phyloP scores from a whole-genome alignment of 2,329 filamentous ascomycete genomes.

The Penicillium sp. region DNA sequence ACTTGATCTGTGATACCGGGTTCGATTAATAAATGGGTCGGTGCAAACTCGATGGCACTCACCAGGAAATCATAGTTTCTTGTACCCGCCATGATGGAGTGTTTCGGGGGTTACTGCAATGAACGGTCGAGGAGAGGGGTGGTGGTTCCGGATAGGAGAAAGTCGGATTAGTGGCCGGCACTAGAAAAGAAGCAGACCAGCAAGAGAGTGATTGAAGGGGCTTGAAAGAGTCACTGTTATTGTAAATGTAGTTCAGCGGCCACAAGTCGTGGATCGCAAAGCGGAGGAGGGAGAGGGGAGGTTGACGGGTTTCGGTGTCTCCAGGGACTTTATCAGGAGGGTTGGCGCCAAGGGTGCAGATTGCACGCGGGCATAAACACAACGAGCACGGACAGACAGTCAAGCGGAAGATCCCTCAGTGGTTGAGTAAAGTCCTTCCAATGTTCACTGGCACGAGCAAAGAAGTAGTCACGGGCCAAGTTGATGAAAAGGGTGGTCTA shows the following conservation, averaged over 20 bases:
- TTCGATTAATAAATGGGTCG: not conserved
- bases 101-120: conserved; percentile 6
- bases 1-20: conserved; percentile 68
- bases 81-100: conserved; percentile 75
- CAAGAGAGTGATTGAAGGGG: not conserved
- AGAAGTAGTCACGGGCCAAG: not conserved
- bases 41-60: conserved; percentile 39
- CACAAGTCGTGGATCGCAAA: not conserved
- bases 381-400: not conserved
- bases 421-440: not conserved
- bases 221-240: not conserved
- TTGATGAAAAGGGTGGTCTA: conserved; percentile 13
- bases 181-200: not conserved
- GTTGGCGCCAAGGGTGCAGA: conserved; percentile 3
- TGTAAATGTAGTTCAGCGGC: not conserved
- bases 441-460: not conserved
- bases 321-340: conserved; percentile 14
- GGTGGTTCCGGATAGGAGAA: conserved; percentile 14
- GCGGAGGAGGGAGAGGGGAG: not conserved
- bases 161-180: not conserved
- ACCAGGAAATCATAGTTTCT: conserved; percentile 99
- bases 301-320: conserved; percentile 8
- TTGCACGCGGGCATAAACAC: not conserved
- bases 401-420: not conserved
- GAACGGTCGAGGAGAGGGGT: not conserved